Percentiles rank a stretch among this genome's conserved stretches.
Conservation (phyloP, 306 rosid species). For the Pueraria montana region DNA sequence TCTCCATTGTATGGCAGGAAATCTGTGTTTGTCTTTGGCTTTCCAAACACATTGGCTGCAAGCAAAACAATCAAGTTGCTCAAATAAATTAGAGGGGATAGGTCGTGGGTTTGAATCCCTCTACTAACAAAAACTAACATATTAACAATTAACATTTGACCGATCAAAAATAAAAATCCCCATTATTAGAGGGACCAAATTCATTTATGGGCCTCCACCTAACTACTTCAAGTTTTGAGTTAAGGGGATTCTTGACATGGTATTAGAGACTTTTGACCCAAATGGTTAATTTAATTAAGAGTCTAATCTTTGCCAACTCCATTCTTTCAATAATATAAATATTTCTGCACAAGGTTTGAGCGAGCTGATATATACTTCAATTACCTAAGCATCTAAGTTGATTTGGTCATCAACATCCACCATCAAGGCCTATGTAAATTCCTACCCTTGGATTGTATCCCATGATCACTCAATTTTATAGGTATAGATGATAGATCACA, state of each 20-base stretch:
- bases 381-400: background rate
- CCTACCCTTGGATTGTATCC: background rate
- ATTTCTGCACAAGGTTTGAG: background rate
- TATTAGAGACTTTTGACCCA: background rate
- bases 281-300: background rate
- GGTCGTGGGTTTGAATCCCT: no score
- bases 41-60: conserved; percentile 97
- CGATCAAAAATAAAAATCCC: no score
- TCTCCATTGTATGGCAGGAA: conserved; percentile 77
- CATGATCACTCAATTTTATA: conserved; percentile 6
- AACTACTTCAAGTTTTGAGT: background rate
- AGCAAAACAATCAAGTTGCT: conserved; percentile 38
- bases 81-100: no score
- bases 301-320: background rate
- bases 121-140: no score
- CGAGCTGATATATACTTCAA: background rate
- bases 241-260: background rate
- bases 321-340: conserved; percentile 25
- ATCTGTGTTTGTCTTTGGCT: conserved; percentile 91
- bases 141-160: no score
- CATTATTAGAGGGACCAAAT: no score
- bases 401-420: background rate
- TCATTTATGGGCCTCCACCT: background rate
- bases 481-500: no score
- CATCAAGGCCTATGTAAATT: conserved; percentile 18